Evolutionary conservation across 768 basidiomycete species (phyloP).

Genomic region (Calocybe cyanea): DNA sequence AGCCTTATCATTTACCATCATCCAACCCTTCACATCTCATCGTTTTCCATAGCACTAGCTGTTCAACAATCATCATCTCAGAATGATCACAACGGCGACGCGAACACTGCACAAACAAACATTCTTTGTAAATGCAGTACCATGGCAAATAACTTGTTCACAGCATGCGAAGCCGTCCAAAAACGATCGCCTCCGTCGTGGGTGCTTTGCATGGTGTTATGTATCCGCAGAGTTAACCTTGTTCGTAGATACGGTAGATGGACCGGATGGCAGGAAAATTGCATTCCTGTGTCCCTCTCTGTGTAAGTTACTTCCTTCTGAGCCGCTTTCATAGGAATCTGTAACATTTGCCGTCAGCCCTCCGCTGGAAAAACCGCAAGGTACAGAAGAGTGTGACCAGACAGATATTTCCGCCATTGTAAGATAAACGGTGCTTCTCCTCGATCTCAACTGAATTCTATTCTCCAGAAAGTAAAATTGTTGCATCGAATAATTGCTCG

Average conservation of each 20-base stretch:
- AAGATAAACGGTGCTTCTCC: too few species aligned
- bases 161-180: constrained; percentile 29
- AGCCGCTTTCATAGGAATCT: too few species aligned
- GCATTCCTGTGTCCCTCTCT: constrained; percentile 6
- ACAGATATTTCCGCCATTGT: neutral
- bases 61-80: constrained; percentile 9
- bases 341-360: too few species aligned
- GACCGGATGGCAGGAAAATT: constrained; percentile 13
- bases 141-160: constrained; percentile 28
- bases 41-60: constrained; percentile 1
- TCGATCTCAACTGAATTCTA: too few species aligned
- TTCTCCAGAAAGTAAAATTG: too few species aligned
- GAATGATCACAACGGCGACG: constrained; percentile 7
- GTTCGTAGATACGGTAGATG: constrained; percentile 9
- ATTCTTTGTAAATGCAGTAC: constrained; percentile 28
- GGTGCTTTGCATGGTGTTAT: too few species aligned
- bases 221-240: neutral
- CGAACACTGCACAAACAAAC: constrained; percentile 1
- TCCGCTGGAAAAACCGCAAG: too few species aligned
- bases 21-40: neutral
- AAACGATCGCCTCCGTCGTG: constrained; percentile 10
- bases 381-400: too few species aligned
- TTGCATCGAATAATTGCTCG: neutral
- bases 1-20: neutral
- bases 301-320: constrained; percentile 5